Base-by-base conservation (phyloP, 2,329 filamentous ascomycete species). In the Pestalotiopsis fici region DNA sequence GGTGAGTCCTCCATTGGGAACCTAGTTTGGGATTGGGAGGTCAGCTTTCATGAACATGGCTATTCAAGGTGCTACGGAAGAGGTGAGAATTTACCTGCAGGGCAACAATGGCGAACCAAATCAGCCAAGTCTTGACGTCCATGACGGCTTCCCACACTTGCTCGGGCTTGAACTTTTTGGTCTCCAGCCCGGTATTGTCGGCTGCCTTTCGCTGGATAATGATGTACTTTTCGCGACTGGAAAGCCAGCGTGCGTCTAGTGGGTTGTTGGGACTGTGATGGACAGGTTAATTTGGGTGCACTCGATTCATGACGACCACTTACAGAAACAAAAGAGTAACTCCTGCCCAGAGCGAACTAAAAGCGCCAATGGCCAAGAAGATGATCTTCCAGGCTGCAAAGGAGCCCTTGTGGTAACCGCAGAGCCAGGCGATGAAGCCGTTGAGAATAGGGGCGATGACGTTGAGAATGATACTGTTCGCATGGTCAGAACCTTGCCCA, bases 361-460 rank as follows among this genome's bases (percentile, higher is more conserved):
- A 68, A 12, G 56, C 67, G 18, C 74, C 72, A 21, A 73, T 63
- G 25, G 72, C 67, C n/a, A 75, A 21, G 61, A 75, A 75, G 18
- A 75, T 73, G 43, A 71, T 72, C 63, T 75, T 75, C 74, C 74
- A 75, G 1, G 71, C 67, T 9, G 68, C 65, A n/a, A 71, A 72
- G 11, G 47, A 25, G 15, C 71, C 71, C 13, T 70, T 39, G 59
- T 74, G 66, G 62, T 74, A 74, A 62, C 73, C 67, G 39, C 73
- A 70, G 15, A 64, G 66, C 69, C 72, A 74, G 15, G 70, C 71
- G 18, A 75, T 35, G 37, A 75, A 67, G 3, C 73, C 73, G 56
- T 72, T 73, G 43, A 74, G 64, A 55, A 75, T 73, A n/a, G 72
- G 71, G 3, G 71, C 70, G 13, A 72, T 60, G 50, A 74, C 72